Percentiles rank a stretch among this genome's conserved stretches.
Evolutionary conservation across 2,329 filamentous ascomycete genomes (phyloP).

Genomic region (Sporothrix pallida): DNA sequence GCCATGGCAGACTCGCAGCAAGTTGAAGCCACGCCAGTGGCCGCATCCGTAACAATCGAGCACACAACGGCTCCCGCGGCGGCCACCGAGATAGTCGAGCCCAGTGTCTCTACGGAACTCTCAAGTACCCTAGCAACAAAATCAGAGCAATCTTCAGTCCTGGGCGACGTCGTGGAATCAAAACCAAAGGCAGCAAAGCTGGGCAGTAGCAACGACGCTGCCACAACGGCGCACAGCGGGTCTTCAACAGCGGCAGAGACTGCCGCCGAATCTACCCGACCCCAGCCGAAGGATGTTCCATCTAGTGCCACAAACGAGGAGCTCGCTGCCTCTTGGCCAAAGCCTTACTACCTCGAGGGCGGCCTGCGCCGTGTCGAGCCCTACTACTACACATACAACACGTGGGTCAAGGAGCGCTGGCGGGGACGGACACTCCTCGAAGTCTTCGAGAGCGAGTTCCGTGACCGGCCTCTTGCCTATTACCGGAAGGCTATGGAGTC

Average conservation of each 20-base stretch:
- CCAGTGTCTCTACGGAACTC: not conserved
- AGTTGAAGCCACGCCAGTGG: not conserved
- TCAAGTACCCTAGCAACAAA: not conserved
- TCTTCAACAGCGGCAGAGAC: too few relatives aligned
- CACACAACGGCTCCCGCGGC: not conserved
- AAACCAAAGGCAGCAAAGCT: slow-evolving; percentile 13
- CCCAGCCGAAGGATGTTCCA: not conserved
- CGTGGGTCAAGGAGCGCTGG: slow-evolving; percentile 93
- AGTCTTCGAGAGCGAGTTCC: slow-evolving; percentile 89
- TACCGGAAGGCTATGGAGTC: slow-evolving; percentile 83
- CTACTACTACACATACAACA: slow-evolving; percentile 95
- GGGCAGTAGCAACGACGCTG: slow-evolving; percentile 11
- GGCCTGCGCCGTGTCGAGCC: slow-evolving; percentile 82
- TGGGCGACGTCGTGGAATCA: not conserved
- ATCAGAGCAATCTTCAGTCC: not conserved
- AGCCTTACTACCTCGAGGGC: slow-evolving; percentile 82
- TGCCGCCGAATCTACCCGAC: not conserved
- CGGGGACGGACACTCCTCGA: slow-evolving; percentile 79
- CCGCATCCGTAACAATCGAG: not conserved
- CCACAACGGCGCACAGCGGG: not conserved
- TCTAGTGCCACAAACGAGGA: not conserved
- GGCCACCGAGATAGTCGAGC: not conserved
- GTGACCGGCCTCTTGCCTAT: slow-evolving; percentile 84
- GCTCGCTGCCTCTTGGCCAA: slow-evolving; percentile 49
- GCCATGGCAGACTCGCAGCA: slow-evolving; percentile 24